These are phyloP conservation scores for Leccinum barrowsii DNA, from an alignment of 768 basidiomycete genomes.

Conservation along the genomic window DNA sequence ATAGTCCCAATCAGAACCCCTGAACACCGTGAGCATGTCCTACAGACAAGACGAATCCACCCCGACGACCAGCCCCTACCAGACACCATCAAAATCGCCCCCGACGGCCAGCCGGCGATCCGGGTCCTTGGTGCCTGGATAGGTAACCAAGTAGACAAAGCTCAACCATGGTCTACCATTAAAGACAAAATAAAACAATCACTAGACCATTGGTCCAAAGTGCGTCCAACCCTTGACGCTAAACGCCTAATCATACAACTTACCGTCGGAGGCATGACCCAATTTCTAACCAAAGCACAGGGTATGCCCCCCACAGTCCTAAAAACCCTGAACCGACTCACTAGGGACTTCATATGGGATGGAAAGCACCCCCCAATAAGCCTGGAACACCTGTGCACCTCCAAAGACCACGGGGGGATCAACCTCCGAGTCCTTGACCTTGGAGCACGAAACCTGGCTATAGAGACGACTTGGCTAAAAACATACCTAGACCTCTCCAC, in stretches of 20 bases:
- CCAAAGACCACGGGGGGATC: slow-evolving; percentile 1
- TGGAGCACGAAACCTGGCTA: neutral
- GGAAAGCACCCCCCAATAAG: neutral
- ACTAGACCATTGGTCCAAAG: too few species aligned
- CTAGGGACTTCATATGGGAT: slow-evolving; percentile 18
- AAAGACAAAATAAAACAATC: too few species aligned
- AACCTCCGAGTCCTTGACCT: slow-evolving; percentile 11
- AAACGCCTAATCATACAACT: slow-evolving; percentile 18
- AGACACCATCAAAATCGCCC: neutral
- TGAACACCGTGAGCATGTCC: neutral
- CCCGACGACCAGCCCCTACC: neutral
- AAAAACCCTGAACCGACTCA: slow-evolving; percentile 8
- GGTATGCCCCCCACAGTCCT: slow-evolving; percentile 26
- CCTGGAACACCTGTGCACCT: fast-evolving
- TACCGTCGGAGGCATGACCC: slow-evolving; percentile 14
- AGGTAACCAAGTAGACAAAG: neutral
- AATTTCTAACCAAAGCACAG: slow-evolving; percentile 31
- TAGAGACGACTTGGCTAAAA: slow-evolving; percentile 24
- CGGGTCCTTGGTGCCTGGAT: neutral
- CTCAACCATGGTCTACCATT: neutral
- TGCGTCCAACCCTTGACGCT: slow-evolving; percentile 15
- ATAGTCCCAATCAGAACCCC: slow-evolving; percentile 23
- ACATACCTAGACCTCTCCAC: slow-evolving; percentile 23
- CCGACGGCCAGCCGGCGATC: neutral
- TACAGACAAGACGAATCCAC: neutral